These are phyloP conservation scores for Epichloe glyceriae DNA, from an alignment of 2,329 filamentous ascomycete genomes.

Conservation along the genomic window DNA sequence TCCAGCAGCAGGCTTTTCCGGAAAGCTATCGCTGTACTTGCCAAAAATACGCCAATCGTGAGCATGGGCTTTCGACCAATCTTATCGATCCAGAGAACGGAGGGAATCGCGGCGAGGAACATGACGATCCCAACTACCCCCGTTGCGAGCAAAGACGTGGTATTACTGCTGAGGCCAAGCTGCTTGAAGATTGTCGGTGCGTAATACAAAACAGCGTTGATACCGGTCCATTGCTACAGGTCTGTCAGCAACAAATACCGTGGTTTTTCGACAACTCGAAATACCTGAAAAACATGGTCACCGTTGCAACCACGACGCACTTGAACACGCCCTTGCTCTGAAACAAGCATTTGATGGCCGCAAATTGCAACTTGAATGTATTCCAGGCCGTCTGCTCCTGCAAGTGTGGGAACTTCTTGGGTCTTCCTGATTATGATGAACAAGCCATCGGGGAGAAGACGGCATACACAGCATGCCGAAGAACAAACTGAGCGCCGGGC, in stretches of 20 bases:
- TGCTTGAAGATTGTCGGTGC: conserved; percentile 57
- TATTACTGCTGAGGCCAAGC: conserved; percentile 42
- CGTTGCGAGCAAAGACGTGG: conserved; percentile 49
- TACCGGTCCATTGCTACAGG: conserved; percentile 21
- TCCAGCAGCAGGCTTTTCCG: conserved; percentile 43
- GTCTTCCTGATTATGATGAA: conserved; percentile 55
- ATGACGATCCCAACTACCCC: conserved; percentile 60
- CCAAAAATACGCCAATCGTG: conserved; percentile 53
- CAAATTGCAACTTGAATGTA: conserved; percentile 55
- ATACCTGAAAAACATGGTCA: not conserved
- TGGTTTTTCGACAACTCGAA: not conserved
- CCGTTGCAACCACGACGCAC: not conserved
- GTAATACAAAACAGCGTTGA: conserved; percentile 54
- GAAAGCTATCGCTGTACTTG: conserved; percentile 46
- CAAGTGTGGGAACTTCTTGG: conserved; percentile 55
- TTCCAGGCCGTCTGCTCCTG: conserved; percentile 47
- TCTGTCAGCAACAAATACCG: not conserved
- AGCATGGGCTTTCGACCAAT: conserved; percentile 50
- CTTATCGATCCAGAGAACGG: conserved; percentile 53
- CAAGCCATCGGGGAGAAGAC: conserved; percentile 63
- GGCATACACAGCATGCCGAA: conserved; percentile 67
- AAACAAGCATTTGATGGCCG: conserved; percentile 31
- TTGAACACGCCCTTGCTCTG: not conserved
- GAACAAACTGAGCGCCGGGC: no score
- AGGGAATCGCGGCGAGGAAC: conserved; percentile 54